These are phyloP conservation scores for Tulasnella calospora DNA, from an alignment of 768 basidiomycete genomes.

Conservation along the genomic window DNA sequence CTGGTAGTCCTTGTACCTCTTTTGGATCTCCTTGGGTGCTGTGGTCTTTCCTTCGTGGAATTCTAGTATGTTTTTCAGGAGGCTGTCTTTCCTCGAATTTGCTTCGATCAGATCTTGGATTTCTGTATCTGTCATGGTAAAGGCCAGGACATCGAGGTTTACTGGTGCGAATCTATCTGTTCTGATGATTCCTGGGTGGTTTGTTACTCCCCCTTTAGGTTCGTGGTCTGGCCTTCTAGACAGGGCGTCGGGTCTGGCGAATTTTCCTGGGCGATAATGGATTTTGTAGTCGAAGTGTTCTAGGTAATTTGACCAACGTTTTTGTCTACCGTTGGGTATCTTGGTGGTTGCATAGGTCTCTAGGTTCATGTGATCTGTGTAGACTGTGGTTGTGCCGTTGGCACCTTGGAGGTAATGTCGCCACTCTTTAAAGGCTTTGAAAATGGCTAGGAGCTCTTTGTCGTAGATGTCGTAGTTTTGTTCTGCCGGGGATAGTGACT, in stretches of 20 bases:
- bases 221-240: not conserved
- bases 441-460: conserved; percentile 21
- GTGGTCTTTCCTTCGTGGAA: too few relatives aligned
- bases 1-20: not conserved
- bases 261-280: not conserved
- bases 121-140: not conserved
- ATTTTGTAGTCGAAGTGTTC: conserved; percentile 3
- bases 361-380: not conserved
- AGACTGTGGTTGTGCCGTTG: not conserved
- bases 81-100: too few relatives aligned
- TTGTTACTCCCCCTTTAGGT: not conserved
- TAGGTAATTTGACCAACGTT: not conserved
- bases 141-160: not conserved
- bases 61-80: too few relatives aligned
- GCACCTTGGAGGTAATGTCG: conserved; percentile 6
- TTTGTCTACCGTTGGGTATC: not conserved
- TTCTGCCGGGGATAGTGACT: not conserved
- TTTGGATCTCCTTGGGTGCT: too few relatives aligned
- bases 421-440: not conserved
- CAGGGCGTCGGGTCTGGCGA: not conserved
- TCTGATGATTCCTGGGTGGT: not conserved
- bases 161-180: not conserved
- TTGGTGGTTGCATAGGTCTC: not conserved
- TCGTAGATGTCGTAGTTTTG: not conserved
- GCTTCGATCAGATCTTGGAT: not conserved